phyloP scores from a whole-genome alignment of 1,284 basidiomycete genomes.

The Puccinia coronata region DNA sequence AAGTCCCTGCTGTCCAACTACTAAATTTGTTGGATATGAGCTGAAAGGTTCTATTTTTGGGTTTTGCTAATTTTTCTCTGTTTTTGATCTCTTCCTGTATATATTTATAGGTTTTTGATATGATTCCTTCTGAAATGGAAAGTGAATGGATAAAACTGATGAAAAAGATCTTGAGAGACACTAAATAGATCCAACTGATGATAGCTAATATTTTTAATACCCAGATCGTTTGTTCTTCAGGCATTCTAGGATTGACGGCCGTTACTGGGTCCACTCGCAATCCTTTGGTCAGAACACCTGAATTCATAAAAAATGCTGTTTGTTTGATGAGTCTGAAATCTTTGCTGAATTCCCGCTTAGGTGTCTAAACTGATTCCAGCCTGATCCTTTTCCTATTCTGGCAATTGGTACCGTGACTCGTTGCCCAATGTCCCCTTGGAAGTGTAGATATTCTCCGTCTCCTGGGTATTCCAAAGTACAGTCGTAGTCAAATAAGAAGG shows the following conservation, averaged over 20 bases:
- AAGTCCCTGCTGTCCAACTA: not conserved
- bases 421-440: not conserved
- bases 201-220: not conserved
- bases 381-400: not conserved
- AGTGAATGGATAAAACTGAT: no score
- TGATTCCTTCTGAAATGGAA: no score
- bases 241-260: not conserved
- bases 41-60: no score
- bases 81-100: no score
- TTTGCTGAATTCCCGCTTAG: not conserved
- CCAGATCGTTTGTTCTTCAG: not conserved
- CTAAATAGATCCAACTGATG: no score
- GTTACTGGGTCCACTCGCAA: not conserved
- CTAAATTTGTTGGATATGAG: not conserved
- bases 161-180: no score
- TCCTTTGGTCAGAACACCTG: not conserved
- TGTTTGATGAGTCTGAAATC: not conserved
- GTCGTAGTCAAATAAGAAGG: not conserved
- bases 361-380: not conserved
- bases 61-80: no score
- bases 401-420: not conserved
- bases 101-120: no score
- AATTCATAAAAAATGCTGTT: constrained; percentile 1
- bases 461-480: not conserved
- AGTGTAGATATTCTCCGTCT: not conserved